These are phyloP conservation scores for Gaeumannomyces sp. DNA, from an alignment of 2,329 filamentous ascomycete genomes.

Conservation along the genomic window DNA sequence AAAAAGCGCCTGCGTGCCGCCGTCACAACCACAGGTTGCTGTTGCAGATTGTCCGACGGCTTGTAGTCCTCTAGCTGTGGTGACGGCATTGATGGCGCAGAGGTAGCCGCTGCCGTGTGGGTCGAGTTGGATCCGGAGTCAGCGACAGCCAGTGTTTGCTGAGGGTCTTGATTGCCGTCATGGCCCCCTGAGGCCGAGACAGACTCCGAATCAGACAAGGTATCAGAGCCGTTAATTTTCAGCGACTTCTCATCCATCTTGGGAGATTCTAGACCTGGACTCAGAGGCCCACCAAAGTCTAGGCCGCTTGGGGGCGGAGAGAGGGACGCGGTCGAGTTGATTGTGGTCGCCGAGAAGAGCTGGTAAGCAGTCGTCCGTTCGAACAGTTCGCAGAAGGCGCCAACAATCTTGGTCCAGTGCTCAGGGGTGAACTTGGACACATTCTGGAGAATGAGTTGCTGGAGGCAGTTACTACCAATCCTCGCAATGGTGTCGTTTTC, in stretches of 20 bases:
- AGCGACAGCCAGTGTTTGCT: slow-evolving; percentile 1
- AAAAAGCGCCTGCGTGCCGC: slow-evolving; percentile 91
- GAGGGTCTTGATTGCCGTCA: slow-evolving; percentile 12
- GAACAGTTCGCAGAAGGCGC: slow-evolving; percentile 93
- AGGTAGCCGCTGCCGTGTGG: not conserved
- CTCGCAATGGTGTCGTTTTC: slow-evolving; percentile 98
- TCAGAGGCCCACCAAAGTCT: slow-evolving; percentile 40
- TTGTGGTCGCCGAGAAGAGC: slow-evolving; percentile 76
- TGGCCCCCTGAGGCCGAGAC: slow-evolving; percentile 23
- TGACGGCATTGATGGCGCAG: slow-evolving; percentile 27
- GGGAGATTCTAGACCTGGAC: slow-evolving; percentile 32
- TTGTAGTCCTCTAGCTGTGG: slow-evolving; percentile 78
- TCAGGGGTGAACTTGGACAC: slow-evolving; percentile 81
- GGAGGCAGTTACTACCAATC: slow-evolving; percentile 96
- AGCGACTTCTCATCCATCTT: slow-evolving; percentile 48
- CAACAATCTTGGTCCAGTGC: slow-evolving; percentile 93
- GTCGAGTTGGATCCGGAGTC: not conserved
- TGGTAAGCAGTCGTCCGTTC: slow-evolving; percentile 91
- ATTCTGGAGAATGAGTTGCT: slow-evolving; percentile 94
- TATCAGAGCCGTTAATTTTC: slow-evolving; percentile 50
- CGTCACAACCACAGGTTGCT: slow-evolving; percentile 87
- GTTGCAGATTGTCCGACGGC: slow-evolving; percentile 67
- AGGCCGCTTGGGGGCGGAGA: slow-evolving; percentile 48
- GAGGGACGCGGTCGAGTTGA: slow-evolving; percentile 45
- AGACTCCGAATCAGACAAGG: slow-evolving; percentile 19